Evolutionary conservation across 345 rosid species (phyloP), one percentile per base, ranked within the genome.

Genomic region (Populus tremula): DNA sequence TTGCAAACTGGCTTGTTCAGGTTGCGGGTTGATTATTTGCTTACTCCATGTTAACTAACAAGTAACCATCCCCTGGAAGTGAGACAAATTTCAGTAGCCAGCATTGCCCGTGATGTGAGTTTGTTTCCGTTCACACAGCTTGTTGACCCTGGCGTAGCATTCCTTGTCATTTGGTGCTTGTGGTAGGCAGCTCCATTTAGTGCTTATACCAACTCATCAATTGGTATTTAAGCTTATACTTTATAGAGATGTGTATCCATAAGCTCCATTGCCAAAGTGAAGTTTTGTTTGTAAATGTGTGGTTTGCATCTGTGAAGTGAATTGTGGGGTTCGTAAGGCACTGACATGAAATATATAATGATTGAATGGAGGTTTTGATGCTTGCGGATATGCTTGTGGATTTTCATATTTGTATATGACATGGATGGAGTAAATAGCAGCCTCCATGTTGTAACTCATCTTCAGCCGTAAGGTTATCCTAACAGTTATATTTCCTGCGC

Each of bases 31-130:
- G 5, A 8, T 56, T 11, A 0, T 31, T 7, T 2, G 25, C 29
- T 68, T 61, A 59, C 27, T n/a, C 29, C 35, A 71, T 71, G 76
- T 72, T 72, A 41, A 72, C 72, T 7, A 38, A 72, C 33, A 10
- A 76, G 53, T 38, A 23, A 64, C 59, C 21, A 39, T 10, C 53
- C 38, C 43, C 5, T 50, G 54, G 33, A 50, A 66, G 81, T 27
- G 72, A 65, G 65, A 76, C 70, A 66, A 47, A 20, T 65, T 65
- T 29, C 35, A 31, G 54, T 7, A 11, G 56, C 66, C 16, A 45
- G 31, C 31, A 13, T 27, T n/a, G 9, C 13, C 64, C 1, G 2
- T 0, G n/a, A n/a, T n/a, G n/a, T n/a, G n/a, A n/a, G n/a, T n/a
- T n/a, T n/a, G n/a, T n/a, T n/a, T n/a, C n/a, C n/a, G n/a, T 64